A percentile compares a stretch with the other conserved stretches of the same genome.
Conservation (phyloP, 192 early-diverging fungal species). For the Backusella psychrophila region DNA sequence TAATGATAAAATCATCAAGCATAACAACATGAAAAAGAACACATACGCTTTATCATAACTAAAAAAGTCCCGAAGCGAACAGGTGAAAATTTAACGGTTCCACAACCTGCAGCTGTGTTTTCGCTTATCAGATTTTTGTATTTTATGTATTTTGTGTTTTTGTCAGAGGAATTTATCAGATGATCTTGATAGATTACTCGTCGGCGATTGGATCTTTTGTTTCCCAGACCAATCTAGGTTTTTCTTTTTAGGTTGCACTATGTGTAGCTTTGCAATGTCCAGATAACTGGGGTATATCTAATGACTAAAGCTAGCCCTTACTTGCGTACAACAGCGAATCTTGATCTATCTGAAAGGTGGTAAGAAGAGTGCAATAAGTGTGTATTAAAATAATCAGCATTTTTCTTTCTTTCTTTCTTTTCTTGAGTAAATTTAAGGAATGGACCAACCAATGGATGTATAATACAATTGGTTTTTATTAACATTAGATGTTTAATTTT, state of each 20-base stretch:
- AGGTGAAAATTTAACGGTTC: neutral
- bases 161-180: neutral
- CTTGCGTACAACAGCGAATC: neutral
- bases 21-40: neutral
- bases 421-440: neutral
- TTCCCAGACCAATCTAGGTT: neutral
- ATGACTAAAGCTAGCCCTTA: neutral
- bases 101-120: neutral
- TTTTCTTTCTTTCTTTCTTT: neutral
- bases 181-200: conserved; percentile 1
- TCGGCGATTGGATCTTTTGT: neutral
- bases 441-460: neutral
- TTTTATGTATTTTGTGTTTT: neutral
- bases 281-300: neutral
- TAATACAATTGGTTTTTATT: neutral
- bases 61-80: neutral
- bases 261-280: neutral
- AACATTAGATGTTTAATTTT: neutral
- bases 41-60: neutral
- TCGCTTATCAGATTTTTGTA: conserved; percentile 1
- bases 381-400: neutral
- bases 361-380: too few relatives aligned
- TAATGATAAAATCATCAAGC: neutral
- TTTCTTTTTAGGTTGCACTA: neutral
- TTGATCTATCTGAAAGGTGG: neutral